Conservation (phyloP, 768 basidiomycete genomes). For the Tulasnella calospora region DNA sequence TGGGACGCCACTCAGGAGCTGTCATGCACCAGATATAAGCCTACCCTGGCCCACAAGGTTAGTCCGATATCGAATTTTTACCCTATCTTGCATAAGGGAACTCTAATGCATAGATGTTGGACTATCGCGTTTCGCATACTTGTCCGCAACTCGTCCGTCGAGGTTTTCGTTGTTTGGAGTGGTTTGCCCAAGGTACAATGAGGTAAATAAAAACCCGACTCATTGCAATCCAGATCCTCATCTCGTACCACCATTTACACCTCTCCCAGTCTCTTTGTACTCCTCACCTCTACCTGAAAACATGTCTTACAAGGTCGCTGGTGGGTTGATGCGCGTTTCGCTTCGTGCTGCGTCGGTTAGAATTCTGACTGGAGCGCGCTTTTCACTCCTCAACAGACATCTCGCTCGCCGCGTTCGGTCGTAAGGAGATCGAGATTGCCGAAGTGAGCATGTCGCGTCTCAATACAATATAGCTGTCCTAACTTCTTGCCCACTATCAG, state of each 20-base stretch:
- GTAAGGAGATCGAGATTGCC: conserved; percentile 99
- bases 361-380: conserved; percentile 19
- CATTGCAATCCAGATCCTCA: conserved; percentile 3
- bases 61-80: too few species aligned
- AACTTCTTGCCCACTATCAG: conserved; percentile 38
- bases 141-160: too few species aligned
- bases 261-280: conserved; percentile 28
- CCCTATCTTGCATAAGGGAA: too few species aligned
- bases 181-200: background rate
- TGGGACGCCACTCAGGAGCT: too few species aligned
- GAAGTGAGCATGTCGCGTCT: conserved; percentile 56
- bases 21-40: too few species aligned
- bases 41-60: too few species aligned
- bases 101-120: too few species aligned
- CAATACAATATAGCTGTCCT: background rate
- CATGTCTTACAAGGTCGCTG: conserved; percentile 32
- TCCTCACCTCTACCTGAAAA: background rate
- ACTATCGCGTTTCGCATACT: too few species aligned
- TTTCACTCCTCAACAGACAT: conserved; percentile 51
- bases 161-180: background rate
- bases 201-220: conserved; percentile 4
- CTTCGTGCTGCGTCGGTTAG: background rate
- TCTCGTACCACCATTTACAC: conserved; percentile 12
- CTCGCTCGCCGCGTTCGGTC: conserved; percentile 98
- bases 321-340: conserved; percentile 30